Base-by-base conservation (phyloP, 345 rosid genomes). In the Salix dunnii region DNA sequence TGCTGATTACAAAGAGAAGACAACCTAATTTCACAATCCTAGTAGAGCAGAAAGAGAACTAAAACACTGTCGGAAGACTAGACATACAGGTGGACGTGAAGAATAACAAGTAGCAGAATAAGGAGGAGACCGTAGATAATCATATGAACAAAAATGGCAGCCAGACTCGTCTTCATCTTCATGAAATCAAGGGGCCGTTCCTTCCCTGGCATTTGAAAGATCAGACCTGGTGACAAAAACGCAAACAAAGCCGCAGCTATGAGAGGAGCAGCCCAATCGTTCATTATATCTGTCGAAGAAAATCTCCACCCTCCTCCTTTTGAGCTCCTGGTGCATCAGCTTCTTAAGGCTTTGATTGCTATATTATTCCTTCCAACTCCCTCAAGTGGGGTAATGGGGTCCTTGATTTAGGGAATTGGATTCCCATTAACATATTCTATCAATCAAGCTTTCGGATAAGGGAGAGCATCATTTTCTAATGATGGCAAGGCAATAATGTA, bases 191-290 rank as follows among this genome's bases (percentile, higher is more conserved):
- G 70, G 3, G 97, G 91, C 28, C 84, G 82, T 43, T 89, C 84
- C 85, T 81, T 93, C 16, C 90, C 98, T 0, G 97, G 98, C 74
- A 93, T 86, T 74, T 93, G 97, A 4, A 93, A 53, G 62, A 93
- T 76, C 76, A 89, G 17, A 25, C 97, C 97, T 9, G 99, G 99
- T 21, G 92, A 87, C 27, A 93, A 73, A 77, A 95, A 89, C 16
- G 91, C 94, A 40, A 93, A 95, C 70, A 95, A 82, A n/a, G 97
- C 99, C 3, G 97, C 81, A 12, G 98, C 98, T 68, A 93, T 91
- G 73, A 95, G 76, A 1, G 98, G 91, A 83, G 90, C 93, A 27
- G 94, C 99, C 99, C 99, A 95, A 64, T 91, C 93, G 46, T 88
- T 83, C 98, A 91, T 90, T 79, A 2, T 18, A 6, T 0, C 1